phyloP scores from a whole-genome alignment of 2,329 filamentous ascomycete genomes.

The Colletotrichum horii region DNA sequence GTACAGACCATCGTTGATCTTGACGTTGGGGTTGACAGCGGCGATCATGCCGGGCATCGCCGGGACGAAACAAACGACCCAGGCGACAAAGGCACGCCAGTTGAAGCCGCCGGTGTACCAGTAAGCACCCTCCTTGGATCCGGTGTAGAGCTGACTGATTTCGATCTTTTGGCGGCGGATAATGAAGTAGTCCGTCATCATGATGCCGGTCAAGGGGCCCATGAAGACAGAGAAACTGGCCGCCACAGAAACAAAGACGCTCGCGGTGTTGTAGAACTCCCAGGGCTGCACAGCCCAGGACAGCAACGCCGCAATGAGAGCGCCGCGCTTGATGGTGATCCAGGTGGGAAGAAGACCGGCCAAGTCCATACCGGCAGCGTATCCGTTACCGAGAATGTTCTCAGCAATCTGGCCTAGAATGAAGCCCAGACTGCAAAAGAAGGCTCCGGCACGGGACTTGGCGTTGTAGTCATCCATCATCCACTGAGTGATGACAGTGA shows the following conservation, averaged over 20 bases:
- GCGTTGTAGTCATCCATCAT: conserved; percentile 31
- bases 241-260: conserved; percentile 30
- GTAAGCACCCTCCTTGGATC: conserved; percentile 37
- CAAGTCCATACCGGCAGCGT: conserved; percentile 33
- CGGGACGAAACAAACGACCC: conserved; percentile 34
- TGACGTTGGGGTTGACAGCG: conserved; percentile 20
- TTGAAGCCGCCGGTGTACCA: conserved; percentile 40
- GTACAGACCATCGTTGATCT: conserved; percentile 17
- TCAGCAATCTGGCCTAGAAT: conserved; percentile 32
- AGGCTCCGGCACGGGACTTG: conserved; percentile 30
- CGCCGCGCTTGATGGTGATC: conserved; percentile 32
- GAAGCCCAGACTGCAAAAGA: conserved; percentile 31
- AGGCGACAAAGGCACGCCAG: conserved; percentile 37
- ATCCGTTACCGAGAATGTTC: conserved; percentile 33
- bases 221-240: conserved; percentile 33
- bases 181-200: conserved; percentile 33
- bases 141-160: conserved; percentile 40
- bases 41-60: conserved; percentile 30
- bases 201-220: conserved; percentile 32
- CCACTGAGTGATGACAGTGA: conserved; percentile 29
- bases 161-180: conserved; percentile 39
- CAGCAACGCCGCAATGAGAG: conserved; percentile 26
- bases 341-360: conserved; percentile 30
- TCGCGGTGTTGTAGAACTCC: conserved; percentile 33
- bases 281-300: conserved; percentile 33